phyloP scores from a whole-genome alignment of 768 basidiomycete genomes.

The Leccinum fibrillosum region DNA sequence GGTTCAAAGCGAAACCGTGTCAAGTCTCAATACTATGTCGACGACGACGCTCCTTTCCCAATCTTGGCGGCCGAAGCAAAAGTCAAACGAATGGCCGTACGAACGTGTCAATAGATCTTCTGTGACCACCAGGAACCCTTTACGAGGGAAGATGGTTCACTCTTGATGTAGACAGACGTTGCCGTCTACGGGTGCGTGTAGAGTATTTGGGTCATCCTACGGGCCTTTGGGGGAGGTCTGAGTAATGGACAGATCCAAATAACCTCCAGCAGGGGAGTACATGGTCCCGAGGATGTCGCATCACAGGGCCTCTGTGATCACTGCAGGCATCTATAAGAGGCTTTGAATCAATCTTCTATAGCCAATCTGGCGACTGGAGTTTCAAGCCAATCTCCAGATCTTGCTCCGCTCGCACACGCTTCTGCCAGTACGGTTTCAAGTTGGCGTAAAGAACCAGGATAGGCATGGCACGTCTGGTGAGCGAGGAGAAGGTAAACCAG shows the following conservation, averaged over 20 bases:
- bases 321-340: slow-evolving; percentile 8
- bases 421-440: slow-evolving; percentile 9
- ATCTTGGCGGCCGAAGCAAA: slow-evolving; percentile 40
- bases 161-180: slow-evolving; percentile 29
- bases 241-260: not conserved
- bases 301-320: not conserved
- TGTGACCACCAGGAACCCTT: slow-evolving; percentile 23
- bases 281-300: slow-evolving; percentile 5
- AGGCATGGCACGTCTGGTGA: slow-evolving; percentile 5
- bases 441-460: slow-evolving; percentile 11
- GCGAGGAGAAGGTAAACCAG: not conserved
- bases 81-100: slow-evolving; percentile 3
- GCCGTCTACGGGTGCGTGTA: slow-evolving; percentile 32
- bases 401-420: slow-evolving; percentile 13
- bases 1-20: not conserved
- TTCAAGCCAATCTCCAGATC: slow-evolving; percentile 7
- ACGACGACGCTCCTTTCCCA: not conserved
- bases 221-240: not conserved
- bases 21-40: no score
- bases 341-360: slow-evolving; percentile 9
- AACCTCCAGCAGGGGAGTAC: not conserved
- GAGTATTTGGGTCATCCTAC: slow-evolving; percentile 13
- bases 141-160: not conserved
- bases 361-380: slow-evolving; percentile 7
- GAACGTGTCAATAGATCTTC: not conserved